A percentile compares a stretch with the other conserved stretches of the same genome.
Conservation (phyloP, 2,329 filamentous ascomycete genomes). For the Coniella lustricola region DNA sequence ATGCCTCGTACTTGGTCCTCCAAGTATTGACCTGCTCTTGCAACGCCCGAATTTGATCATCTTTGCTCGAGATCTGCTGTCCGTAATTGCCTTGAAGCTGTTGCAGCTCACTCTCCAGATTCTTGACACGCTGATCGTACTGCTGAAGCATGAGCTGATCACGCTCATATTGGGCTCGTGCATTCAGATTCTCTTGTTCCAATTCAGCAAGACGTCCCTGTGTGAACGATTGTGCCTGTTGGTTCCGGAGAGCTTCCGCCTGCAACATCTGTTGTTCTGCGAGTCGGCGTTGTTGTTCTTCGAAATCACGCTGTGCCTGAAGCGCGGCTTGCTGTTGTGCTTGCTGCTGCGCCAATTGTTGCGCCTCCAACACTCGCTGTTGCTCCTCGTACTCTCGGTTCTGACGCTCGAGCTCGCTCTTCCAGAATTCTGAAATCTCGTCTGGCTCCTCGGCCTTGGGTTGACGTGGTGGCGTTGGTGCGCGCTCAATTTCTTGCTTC, state of each 20-base stretch:
- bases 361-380: conserved; percentile 79
- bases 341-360: conserved; percentile 73
- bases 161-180: conserved; percentile 90
- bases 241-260: conserved; percentile 79
- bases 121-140: conserved; percentile 91
- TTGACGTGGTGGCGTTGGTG: conserved; percentile 61
- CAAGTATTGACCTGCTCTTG: conserved; percentile 98
- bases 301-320: conserved; percentile 89
- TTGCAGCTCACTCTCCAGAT: conserved; percentile 76
- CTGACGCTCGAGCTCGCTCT: conserved; percentile 81
- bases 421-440: conserved; percentile 97
- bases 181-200: conserved; percentile 90
- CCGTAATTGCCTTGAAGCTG: conserved; percentile 78
- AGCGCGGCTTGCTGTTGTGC: conserved; percentile 76
- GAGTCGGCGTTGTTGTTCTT: conserved; percentile 83
- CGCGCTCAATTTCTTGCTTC: conserved; percentile 64
- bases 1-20: conserved; percentile 91
- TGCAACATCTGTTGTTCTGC: conserved; percentile 85
- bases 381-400: conserved; percentile 95
- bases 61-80: conserved; percentile 80
- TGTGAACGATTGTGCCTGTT: conserved; percentile 89
- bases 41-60: conserved; percentile 86
- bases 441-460: conserved; percentile 75
- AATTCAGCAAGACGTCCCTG: conserved; percentile 93
- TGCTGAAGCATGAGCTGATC: conserved; percentile 96